Conservation (phyloP, 192 early-diverging fungal species). For the Coemansia sp. region DNA sequence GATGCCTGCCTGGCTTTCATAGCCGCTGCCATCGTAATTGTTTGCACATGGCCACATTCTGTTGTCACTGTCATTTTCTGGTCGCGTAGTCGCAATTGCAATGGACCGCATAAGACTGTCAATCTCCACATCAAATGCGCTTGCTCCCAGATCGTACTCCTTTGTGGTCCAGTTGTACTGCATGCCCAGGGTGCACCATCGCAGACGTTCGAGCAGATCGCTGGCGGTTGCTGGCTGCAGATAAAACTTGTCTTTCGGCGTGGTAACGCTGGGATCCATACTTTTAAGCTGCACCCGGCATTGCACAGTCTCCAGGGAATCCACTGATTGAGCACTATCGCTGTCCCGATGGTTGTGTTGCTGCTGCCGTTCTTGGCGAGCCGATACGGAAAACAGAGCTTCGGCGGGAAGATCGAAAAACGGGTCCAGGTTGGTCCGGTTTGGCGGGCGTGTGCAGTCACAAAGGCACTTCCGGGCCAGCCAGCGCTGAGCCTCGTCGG, state of each 20-base stretch:
- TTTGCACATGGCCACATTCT: constrained; percentile 44
- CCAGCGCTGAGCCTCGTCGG: constrained; percentile 66
- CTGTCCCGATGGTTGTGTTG: constrained; percentile 51
- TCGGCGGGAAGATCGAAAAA: constrained; percentile 75
- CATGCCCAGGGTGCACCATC: constrained; percentile 76
- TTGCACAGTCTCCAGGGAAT: constrained; percentile 21
- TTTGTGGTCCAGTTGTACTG: constrained; percentile 85
- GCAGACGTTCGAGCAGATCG: constrained; percentile 44
- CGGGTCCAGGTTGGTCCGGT: constrained; percentile 86
- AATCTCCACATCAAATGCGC: constrained; percentile 70
- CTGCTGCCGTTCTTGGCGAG: neutral
- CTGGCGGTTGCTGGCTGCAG: constrained; percentile 20
- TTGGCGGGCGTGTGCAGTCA: constrained; percentile 77
- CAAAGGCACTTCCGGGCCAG: constrained; percentile 73
- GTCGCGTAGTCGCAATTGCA: constrained; percentile 61
- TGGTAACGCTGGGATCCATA: constrained; percentile 28
- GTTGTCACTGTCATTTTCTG: constrained; percentile 12
- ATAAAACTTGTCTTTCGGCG: constrained; percentile 33
- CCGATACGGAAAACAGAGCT: constrained; percentile 35
- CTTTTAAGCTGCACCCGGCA: constrained; percentile 40
- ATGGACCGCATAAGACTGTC: constrained; percentile 63
- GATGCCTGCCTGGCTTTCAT: constrained; percentile 85
- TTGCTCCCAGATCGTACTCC: constrained; percentile 60
- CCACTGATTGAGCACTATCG: constrained; percentile 30
- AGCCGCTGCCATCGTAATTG: constrained; percentile 60